Percentiles rank a stretch among this genome's conserved stretches.
These are phyloP conservation scores for Backusella circina DNA, from an alignment of 192 early-diverging fungal genomes.

Conservation along the genomic window DNA sequence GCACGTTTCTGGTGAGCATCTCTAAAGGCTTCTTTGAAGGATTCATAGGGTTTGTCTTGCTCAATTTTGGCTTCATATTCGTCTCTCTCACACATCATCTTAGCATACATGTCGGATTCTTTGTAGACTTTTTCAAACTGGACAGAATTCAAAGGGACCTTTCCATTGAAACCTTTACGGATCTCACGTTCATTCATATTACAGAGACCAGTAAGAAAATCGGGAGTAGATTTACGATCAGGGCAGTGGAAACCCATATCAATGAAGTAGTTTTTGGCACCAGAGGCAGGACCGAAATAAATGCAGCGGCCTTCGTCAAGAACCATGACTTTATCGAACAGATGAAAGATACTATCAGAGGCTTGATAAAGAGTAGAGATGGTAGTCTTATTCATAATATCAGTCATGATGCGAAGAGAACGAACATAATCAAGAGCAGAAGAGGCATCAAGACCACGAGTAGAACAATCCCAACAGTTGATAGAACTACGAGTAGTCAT, in stretches of 20 bases:
- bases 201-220: conserved; percentile 64
- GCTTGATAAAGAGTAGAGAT: conserved; percentile 72
- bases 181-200: conserved; percentile 53
- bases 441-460: conserved; percentile 74
- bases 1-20: conserved; percentile 47
- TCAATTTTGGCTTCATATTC: conserved; percentile 35
- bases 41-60: conserved; percentile 19
- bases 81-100: conserved; percentile 27
- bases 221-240: conserved; percentile 51
- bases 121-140: conserved; percentile 55
- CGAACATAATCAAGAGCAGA: conserved; percentile 75
- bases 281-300: conserved; percentile 50
- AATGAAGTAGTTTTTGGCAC: conserved; percentile 48
- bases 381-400: conserved; percentile 59
- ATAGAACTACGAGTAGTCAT: conserved; percentile 57
- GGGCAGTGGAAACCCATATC: conserved; percentile 50
- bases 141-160: conserved; percentile 43
- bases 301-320: conserved; percentile 63
- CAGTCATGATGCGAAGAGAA: conserved; percentile 66
- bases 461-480: conserved; percentile 69
- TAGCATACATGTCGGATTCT: conserved; percentile 29
- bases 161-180: conserved; percentile 39
- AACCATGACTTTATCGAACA: conserved; percentile 64
- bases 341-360: conserved; percentile 60
- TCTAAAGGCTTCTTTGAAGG: conserved; percentile 46